phyloP scores from a whole-genome alignment of 306 rosid genomes.

The Cicer judaicum region DNA sequence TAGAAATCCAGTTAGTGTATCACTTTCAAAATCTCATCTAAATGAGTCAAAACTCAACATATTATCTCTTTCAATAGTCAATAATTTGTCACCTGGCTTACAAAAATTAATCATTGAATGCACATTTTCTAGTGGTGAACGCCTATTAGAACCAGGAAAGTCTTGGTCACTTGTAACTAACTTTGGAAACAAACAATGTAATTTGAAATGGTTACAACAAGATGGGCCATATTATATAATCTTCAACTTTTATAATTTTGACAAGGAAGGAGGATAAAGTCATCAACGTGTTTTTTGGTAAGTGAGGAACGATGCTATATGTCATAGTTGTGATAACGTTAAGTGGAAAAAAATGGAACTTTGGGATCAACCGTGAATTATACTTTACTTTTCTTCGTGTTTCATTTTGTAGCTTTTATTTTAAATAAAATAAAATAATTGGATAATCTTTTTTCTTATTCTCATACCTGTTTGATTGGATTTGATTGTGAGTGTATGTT shows the following conservation, averaged over 20 bases:
- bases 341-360: not conserved
- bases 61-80: not conserved
- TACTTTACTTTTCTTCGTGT: too few species aligned
- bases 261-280: not conserved
- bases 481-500: too few species aligned
- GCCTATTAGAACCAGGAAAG: not conserved
- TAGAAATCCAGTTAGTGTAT: not conserved
- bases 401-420: too few species aligned
- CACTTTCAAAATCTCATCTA: not conserved
- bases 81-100: not conserved
- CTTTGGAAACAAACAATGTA: not conserved
- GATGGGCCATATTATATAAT: not conserved
- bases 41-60: too few species aligned
- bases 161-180: not conserved
- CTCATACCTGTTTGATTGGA: too few species aligned
- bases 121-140: too few species aligned
- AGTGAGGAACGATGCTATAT: not conserved
- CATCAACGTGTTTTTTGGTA: slow-evolving; percentile 29
- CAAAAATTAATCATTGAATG: not conserved
- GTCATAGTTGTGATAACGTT: slow-evolving; percentile 21
- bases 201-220: not conserved
- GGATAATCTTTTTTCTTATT: too few species aligned
- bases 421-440: too few species aligned
- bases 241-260: not conserved
- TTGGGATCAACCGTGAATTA: not conserved